Conservation (phyloP, 2,329 filamentous ascomycete species). For the Seiridium unicorne region DNA sequence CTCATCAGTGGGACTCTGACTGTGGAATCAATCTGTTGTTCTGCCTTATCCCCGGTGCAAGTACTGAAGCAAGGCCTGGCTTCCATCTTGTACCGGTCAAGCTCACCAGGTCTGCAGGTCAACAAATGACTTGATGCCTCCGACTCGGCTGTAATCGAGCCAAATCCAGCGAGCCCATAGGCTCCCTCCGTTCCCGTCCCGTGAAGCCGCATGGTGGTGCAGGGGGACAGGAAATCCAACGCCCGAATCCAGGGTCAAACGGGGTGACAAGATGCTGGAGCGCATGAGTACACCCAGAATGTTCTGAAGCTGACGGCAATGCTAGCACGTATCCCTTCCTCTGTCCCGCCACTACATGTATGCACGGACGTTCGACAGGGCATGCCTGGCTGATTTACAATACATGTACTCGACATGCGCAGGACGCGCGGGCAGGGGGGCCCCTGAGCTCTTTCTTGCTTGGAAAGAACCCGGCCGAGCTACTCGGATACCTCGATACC, state of each 20-base stretch:
- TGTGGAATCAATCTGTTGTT: not conserved
- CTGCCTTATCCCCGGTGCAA: too few species aligned
- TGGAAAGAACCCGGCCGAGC: not conserved
- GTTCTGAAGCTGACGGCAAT: not conserved
- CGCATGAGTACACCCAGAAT: not conserved
- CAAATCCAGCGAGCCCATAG: not conserved
- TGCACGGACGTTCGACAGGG: not conserved
- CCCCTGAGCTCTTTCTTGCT: not conserved
- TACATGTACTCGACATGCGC: not conserved
- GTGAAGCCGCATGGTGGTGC: not conserved
- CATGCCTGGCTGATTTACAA: not conserved
- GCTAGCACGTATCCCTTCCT: slow-evolving; percentile 3
- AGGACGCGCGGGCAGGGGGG: not conserved
- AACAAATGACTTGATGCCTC: not conserved
- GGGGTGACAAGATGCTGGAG: not conserved
- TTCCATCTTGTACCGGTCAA: too few species aligned
- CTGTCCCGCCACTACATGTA: not conserved
- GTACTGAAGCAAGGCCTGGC: too few species aligned
- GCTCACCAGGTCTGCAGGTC: too few species aligned
- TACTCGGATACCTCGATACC: not conserved
- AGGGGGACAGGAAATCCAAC: not conserved
- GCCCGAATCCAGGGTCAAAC: not conserved
- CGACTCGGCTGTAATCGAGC: not conserved
- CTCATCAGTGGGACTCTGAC: not conserved
- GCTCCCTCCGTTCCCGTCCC: not conserved